These are phyloP conservation scores for Candida jianshihensis DNA, from an alignment of 805 yeast genomes.

Conservation along the genomic window DNA sequence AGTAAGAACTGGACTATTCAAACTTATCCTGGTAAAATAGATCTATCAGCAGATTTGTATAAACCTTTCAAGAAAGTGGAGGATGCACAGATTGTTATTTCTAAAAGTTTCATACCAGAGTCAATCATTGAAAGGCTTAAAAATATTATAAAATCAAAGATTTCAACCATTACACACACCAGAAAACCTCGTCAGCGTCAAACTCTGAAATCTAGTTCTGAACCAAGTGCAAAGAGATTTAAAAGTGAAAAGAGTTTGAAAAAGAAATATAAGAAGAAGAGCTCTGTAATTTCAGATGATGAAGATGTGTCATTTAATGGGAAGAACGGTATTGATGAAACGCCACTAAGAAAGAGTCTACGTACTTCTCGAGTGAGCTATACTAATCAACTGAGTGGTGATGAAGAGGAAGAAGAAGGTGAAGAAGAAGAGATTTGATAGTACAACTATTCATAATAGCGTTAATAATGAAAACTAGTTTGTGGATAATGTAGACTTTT, in stretches of 20 bases:
- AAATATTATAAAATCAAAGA: constrained; percentile 25
- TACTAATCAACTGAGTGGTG: constrained; percentile 17
- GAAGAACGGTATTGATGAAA: neutral
- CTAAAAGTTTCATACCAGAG: constrained; percentile 51
- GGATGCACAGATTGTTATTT: constrained; percentile 51
- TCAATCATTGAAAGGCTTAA: constrained; percentile 31
- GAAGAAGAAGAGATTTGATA: neutral
- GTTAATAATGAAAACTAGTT: neutral
- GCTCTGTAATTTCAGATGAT: constrained; percentile 13
- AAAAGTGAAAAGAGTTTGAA: constrained; percentile 6
- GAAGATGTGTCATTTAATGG: constrained; percentile 11
- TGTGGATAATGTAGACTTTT: neutral
- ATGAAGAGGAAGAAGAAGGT: constrained; percentile 3
- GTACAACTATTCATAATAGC: no score
- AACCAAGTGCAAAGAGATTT: constrained; percentile 15
- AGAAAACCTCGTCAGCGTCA: constrained; percentile 11
- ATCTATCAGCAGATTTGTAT: constrained; percentile 64
- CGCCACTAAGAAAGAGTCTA: constrained; percentile 37
- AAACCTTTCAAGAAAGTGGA: constrained; percentile 48
- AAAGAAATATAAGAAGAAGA: constrained; percentile 10
- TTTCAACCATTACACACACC: constrained; percentile 19
- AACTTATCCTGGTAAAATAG: constrained; percentile 77
- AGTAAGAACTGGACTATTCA: constrained; percentile 60
- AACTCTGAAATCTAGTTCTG: constrained; percentile 8
- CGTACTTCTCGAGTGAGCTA: constrained; percentile 32